A percentile compares a stretch with the other conserved stretches of the same genome.
phyloP scores from a whole-genome alignment of 2,329 filamentous ascomycete genomes.

The Drechslerella dactyloides region DNA sequence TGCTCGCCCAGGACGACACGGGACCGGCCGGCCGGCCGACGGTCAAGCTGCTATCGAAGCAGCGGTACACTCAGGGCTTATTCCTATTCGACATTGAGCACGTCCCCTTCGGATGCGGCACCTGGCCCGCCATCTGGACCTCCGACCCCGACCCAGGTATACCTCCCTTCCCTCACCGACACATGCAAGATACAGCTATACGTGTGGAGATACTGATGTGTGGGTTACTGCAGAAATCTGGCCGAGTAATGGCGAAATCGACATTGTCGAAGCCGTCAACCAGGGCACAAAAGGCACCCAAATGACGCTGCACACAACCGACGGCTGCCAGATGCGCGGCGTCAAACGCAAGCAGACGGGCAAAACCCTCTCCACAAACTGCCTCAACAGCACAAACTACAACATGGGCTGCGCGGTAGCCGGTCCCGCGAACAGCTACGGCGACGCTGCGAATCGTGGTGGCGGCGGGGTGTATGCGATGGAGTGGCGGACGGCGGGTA shows the following conservation, averaged over 20 bases:
- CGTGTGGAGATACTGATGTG: background rate
- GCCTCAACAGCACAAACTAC: conserved; percentile 63
- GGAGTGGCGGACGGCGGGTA: conserved; percentile 75
- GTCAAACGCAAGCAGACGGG: conserved; percentile 61
- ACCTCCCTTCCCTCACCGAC: background rate
- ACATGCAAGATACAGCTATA: no score
- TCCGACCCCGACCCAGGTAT: conserved; percentile 21
- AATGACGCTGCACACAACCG: conserved; percentile 72
- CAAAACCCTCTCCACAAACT: conserved; percentile 64
- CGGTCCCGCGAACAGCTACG: conserved; percentile 60
- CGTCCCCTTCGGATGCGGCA: conserved; percentile 75
- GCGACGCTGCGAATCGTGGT: conserved; percentile 72
- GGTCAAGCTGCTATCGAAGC: conserved; percentile 72
- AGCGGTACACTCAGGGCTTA: conserved; percentile 69
- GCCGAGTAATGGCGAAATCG: conserved; percentile 75
- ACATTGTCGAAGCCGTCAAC: conserved; percentile 81
- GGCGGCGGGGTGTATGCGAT: conserved; percentile 75
- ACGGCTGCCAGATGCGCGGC: conserved; percentile 65
- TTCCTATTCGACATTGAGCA: conserved; percentile 75
- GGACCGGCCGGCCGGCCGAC: conserved; percentile 59
- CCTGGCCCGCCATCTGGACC: conserved; percentile 71
- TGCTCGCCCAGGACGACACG: conserved; percentile 11
- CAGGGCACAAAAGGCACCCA: conserved; percentile 64
- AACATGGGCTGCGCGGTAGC: conserved; percentile 66
- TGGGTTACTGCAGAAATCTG: conserved; percentile 61